A percentile compares a stretch with the other conserved stretches of the same genome.
Evolutionary conservation across 768 basidiomycete genomes (phyloP).

Genomic region (Baorangia bicolor): DNA sequence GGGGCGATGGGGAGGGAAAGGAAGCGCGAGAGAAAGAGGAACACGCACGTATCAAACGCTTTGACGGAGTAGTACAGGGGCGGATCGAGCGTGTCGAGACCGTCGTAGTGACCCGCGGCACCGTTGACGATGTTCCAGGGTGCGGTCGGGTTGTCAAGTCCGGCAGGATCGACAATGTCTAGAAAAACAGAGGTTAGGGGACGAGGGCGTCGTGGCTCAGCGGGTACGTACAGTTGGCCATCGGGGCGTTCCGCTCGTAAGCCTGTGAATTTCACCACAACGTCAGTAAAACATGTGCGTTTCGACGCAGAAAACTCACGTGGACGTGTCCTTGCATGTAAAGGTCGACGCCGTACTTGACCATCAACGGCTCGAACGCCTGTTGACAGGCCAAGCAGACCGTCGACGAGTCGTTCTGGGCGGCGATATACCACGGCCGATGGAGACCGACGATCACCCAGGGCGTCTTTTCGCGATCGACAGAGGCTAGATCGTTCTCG

Average conservation of each 20-base stretch:
- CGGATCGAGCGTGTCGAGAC: slow-evolving; percentile 14
- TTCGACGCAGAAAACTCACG: slow-evolving; percentile 14
- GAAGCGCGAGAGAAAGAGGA: not conserved
- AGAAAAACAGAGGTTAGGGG: too few relatives aligned
- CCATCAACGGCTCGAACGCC: slow-evolving; percentile 31
- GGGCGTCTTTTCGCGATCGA: slow-evolving; percentile 25
- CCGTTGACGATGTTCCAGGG: slow-evolving; percentile 32
- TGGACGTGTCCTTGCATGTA: slow-evolving; percentile 32
- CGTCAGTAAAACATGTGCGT: not conserved
- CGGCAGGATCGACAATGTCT: slow-evolving; percentile 23
- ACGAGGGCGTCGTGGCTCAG: too few relatives aligned
- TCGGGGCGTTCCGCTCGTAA: slow-evolving; percentile 29
- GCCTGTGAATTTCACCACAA: slow-evolving; percentile 1
- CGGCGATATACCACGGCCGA: slow-evolving; percentile 26
- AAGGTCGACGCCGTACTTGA: slow-evolving; percentile 31
- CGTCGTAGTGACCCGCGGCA: slow-evolving; percentile 29
- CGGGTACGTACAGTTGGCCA: slow-evolving; percentile 25
- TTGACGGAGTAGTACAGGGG: slow-evolving; percentile 7
- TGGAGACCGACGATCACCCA: slow-evolving; percentile 31
- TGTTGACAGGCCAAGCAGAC: slow-evolving; percentile 21
- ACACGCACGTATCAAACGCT: slow-evolving; percentile 16
- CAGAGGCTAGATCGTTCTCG: slow-evolving; percentile 23
- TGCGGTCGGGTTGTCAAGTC: slow-evolving; percentile 23
- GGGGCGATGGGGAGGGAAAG: too few relatives aligned
- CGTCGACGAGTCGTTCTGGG: slow-evolving; percentile 1